A percentile compares a stretch with the other conserved stretches of the same genome.
Evolutionary conservation across 441 rosid species (phyloP).

Genomic region (Gossypium gossypioides): DNA sequence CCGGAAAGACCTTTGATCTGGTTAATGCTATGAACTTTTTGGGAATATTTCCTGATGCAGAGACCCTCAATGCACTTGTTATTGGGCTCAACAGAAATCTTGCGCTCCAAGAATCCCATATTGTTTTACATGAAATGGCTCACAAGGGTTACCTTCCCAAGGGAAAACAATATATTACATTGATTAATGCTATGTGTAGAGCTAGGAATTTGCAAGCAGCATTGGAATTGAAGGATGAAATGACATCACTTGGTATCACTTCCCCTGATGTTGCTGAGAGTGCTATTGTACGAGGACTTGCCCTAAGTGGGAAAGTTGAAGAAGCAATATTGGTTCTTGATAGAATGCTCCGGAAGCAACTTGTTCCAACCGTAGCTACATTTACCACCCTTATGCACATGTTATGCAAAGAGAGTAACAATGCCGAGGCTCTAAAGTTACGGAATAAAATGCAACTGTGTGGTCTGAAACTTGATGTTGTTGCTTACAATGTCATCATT

Average conservation of each 20-base stretch:
- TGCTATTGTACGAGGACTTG: conserved; percentile 74
- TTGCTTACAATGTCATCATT: conserved; percentile 65
- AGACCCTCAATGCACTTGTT: conserved; percentile 33
- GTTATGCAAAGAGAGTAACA: conserved; percentile 40
- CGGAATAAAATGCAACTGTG: conserved; percentile 36
- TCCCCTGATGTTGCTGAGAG: conserved; percentile 63
- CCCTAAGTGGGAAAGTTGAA: conserved; percentile 65
- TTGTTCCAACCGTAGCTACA: conserved; percentile 64
- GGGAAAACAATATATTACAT: conserved; percentile 36
- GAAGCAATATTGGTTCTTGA: conserved; percentile 55
- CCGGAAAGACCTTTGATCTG: conserved; percentile 40
- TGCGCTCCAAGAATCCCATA: conserved; percentile 41
- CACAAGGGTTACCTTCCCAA: conserved; percentile 43
- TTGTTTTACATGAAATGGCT: conserved; percentile 50
- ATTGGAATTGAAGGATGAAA: conserved; percentile 56
- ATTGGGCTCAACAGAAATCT: conserved; percentile 41
- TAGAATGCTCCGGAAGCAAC: conserved; percentile 41
- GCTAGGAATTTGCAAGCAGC: conserved; percentile 50
- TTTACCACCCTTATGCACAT: conserved; percentile 66
- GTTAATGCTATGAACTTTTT: conserved; percentile 38
- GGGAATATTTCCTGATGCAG: conserved; percentile 39
- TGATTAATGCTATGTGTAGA: conserved; percentile 62
- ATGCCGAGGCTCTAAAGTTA: conserved; percentile 46
- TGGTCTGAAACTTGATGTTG: conserved; percentile 57
- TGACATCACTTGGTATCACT: conserved; percentile 37